phyloP scores from a whole-genome alignment of 768 basidiomycete species.

The Phanerochaete sordida region DNA sequence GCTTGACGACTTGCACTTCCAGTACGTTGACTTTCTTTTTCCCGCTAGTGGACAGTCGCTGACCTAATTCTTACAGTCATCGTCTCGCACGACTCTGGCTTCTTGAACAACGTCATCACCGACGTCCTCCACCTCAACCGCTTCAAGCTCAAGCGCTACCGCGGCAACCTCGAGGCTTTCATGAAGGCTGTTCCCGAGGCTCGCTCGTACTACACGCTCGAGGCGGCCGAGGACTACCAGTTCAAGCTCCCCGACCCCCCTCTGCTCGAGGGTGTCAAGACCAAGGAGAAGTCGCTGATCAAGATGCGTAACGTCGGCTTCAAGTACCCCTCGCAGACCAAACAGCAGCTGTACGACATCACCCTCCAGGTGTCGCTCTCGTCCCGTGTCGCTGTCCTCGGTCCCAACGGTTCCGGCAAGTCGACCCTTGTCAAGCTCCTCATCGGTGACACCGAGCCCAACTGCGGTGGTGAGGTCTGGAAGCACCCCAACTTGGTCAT shows the following conservation, averaged over 20 bases:
- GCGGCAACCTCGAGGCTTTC: conserved; percentile 93
- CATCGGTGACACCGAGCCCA: conserved; percentile 94
- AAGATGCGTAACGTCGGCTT: conserved; percentile 98
- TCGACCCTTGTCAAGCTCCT: conserved; percentile 96
- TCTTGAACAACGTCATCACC: conserved; percentile 98
- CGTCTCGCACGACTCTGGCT: conserved; percentile 95
- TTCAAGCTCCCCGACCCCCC: conserved; percentile 98
- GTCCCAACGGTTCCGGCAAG: conserved; percentile 99
- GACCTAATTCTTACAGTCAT: conserved; percentile 55
- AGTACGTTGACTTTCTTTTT: conserved; percentile 43
- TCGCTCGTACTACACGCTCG: conserved; percentile 95
- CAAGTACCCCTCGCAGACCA: conserved; percentile 85
- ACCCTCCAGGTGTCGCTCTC: conserved; percentile 96
- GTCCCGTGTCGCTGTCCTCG: conserved; percentile 96
- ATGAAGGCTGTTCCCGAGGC: conserved; percentile 95
- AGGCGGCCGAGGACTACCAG: conserved; percentile 95
- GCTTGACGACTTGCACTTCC: conserved; percentile 88
- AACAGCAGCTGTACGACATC: conserved; percentile 93
- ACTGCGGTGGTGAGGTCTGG: conserved; percentile 97
- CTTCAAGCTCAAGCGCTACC: conserved; percentile 95
- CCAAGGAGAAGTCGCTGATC: conserved; percentile 94
- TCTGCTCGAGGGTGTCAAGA: conserved; percentile 99
- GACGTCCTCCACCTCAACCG: conserved; percentile 97
- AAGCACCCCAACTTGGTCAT: conserved; percentile 99
- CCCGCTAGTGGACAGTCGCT: conserved; percentile 13